Conservation (phyloP, 352 stramenopile genomes). For the Thalassiosira hispida region DNA sequence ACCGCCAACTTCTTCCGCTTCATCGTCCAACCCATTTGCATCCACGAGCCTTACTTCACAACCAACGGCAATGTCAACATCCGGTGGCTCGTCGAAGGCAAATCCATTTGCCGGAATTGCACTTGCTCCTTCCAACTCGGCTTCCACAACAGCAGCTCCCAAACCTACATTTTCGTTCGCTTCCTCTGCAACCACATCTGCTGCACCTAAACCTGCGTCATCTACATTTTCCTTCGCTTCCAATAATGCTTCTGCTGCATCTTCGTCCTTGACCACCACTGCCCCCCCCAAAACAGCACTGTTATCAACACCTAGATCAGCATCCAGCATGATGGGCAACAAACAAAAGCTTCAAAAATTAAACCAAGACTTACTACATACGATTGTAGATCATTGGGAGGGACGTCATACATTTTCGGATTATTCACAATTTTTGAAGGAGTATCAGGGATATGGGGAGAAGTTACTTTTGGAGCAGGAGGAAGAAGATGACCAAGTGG, state of each 20-base stretch:
- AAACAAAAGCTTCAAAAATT: slow-evolving; percentile 10
- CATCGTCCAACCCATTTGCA: slow-evolving; percentile 16
- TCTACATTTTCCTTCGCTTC: slow-evolving; percentile 20
- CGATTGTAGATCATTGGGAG: slow-evolving; percentile 24
- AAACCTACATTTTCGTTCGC: slow-evolving; percentile 8
- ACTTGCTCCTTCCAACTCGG: slow-evolving; percentile 21
- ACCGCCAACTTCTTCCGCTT: slow-evolving; percentile 6
- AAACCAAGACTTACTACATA: slow-evolving; percentile 10
- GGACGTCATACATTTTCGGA: slow-evolving; percentile 6
- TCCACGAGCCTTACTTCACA: slow-evolving; percentile 10
- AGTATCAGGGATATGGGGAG: slow-evolving; percentile 18
- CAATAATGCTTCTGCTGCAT: slow-evolving; percentile 3
- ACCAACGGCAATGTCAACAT: slow-evolving; percentile 6
- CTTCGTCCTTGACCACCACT: background rate
- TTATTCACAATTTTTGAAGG: slow-evolving; percentile 31
- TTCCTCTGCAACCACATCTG: background rate
- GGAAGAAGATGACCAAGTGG: background rate
- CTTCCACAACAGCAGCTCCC: background rate
- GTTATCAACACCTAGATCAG: slow-evolving; percentile 1
- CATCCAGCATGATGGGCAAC: background rate
- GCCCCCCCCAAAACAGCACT: background rate
- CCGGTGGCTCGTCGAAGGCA: background rate
- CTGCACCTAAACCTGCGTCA: slow-evolving; percentile 1
- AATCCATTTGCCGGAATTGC: slow-evolving; percentile 50
- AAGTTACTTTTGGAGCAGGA: background rate